Evolutionary conservation across 169 alveolate species (phyloP).

Genomic region (Theileria parva): DNA sequence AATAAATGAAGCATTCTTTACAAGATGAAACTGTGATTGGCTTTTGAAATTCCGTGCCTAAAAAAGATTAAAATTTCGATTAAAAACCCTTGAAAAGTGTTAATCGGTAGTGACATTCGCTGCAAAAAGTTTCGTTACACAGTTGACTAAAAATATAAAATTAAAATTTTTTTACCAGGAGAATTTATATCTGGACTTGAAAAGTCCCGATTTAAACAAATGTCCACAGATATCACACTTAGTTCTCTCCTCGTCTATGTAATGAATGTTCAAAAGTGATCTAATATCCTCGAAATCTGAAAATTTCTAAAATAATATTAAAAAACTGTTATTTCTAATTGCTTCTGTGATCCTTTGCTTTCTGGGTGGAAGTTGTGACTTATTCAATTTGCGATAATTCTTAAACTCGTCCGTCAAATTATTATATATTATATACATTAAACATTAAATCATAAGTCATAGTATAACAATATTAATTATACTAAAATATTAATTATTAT

Average conservation of each 20-base stretch:
- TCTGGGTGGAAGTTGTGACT: slow-evolving; percentile 58
- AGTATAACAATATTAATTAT: no score
- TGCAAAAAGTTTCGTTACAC: slow-evolving; percentile 59
- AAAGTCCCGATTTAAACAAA: slow-evolving; percentile 9
- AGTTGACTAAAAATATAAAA: slow-evolving; percentile 30
- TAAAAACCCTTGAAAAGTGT: slow-evolving; percentile 9
- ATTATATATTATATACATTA: slow-evolving; percentile 44
- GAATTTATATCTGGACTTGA: slow-evolving; percentile 6
- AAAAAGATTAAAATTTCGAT: neutral
- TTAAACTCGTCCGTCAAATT: slow-evolving; percentile 56
- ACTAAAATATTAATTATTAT: no score
- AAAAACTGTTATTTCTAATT: slow-evolving; percentile 38
- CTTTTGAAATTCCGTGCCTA: neutral
- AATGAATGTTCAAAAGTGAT: slow-evolving; percentile 23
- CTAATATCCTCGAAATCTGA: slow-evolving; percentile 58
- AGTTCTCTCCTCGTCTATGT: slow-evolving; percentile 19
- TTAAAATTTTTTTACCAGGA: slow-evolving; percentile 41
- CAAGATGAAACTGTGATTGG: slow-evolving; percentile 32
- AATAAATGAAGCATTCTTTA: slow-evolving; percentile 30
- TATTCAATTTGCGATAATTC: slow-evolving; percentile 30
- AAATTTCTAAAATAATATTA: neutral
- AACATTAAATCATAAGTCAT: neutral
- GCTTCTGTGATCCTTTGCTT: slow-evolving; percentile 48
- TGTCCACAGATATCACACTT: slow-evolving; percentile 54
- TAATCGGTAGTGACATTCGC: slow-evolving; percentile 24